Base-by-base conservation (phyloP, 139 green algal genomes). In the Eudorina sp. region DNA sequence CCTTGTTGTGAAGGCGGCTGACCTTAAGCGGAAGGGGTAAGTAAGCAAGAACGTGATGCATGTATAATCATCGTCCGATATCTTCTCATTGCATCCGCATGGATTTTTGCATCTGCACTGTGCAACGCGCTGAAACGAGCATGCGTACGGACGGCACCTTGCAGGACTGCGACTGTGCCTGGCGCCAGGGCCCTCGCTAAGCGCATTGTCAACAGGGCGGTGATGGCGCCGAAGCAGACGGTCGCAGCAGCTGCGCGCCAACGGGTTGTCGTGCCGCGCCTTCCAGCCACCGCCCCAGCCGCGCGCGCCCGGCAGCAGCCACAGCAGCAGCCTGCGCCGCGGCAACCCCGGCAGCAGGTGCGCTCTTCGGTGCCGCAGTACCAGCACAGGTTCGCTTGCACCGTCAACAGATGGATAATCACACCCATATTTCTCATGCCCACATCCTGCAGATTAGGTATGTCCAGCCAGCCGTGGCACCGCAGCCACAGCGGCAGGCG, bases 171-270 rank as follows among this genome's bases (percentile, higher is more conserved):
- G 23, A 13, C 68, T 76, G 70, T 31, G 16, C 62, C 36, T 36
- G 62, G 62, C 16, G 62, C 62, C 62, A 25, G 62, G 27, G 31
- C 62, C 3, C n/a, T 89, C 21, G 84, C 84, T 23, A 55, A 46
- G 7, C 72, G 73, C 38, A 89, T 89, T 48, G 84, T 89, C 27
- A 75, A 25, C 53, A 89, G 70, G 40, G 84, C 84, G 2, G 53
- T 68, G 27, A 82, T 86, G 64, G 81, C 81, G 66, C 81, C 81
- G 18, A 83, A 76, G 53, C 72, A 76, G 72, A 38, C 34, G 23
- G 36, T 4, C 5, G 64, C 62, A 7, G 80, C 21, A n/a, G 62
- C 80, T 11, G 6, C 31, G n/a, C 79, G 79, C n/a, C 60, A 62
- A 29, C 79, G 78, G 13, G 46, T 18, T 4, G 19, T 34, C 3